A percentile compares a stretch with the other conserved stretches of the same genome.
phyloP scores from a whole-genome alignment of 2,329 filamentous ascomycete species.

The Sporothrix brasiliensis region DNA sequence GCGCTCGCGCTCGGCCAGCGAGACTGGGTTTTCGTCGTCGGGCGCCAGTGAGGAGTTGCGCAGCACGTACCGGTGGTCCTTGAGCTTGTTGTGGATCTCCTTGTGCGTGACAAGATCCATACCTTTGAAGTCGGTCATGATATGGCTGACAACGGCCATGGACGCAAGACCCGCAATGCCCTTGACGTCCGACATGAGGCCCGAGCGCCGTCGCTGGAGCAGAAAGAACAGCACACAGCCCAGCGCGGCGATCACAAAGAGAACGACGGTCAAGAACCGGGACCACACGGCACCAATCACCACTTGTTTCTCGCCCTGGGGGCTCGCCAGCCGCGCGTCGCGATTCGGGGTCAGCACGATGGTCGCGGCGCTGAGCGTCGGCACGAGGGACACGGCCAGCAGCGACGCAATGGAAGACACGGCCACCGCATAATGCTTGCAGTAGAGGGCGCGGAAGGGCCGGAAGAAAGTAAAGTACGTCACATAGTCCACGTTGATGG shows the following conservation, averaged over 20 bases:
- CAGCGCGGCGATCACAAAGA: constrained; percentile 61
- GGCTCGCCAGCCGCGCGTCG: constrained; percentile 48
- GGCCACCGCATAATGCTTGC: constrained; percentile 69
- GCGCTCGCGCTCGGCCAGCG: constrained; percentile 48
- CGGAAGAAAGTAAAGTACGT: constrained; percentile 68
- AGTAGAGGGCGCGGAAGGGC: constrained; percentile 63
- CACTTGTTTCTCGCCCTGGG: constrained; percentile 55
- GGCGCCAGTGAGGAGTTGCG: constrained; percentile 72
- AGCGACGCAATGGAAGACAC: constrained; percentile 66
- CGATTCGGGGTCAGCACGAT: constrained; percentile 61
- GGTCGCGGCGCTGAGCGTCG: constrained; percentile 67
- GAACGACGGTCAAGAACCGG: constrained; percentile 59
- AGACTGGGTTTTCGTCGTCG: constrained; percentile 54
- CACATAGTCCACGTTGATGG: constrained; percentile 74
- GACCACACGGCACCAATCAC: constrained; percentile 62
- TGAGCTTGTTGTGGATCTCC: constrained; percentile 69
- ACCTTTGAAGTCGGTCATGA: constrained; percentile 72
- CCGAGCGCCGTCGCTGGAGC: constrained; percentile 64
- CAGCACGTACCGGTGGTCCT: constrained; percentile 66
- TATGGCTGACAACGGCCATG: constrained; percentile 74
- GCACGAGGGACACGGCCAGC: constrained; percentile 68
- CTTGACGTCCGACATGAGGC: constrained; percentile 67
- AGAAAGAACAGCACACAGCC: constrained; percentile 63
- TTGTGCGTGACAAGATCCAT: constrained; percentile 68
- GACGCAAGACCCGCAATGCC: constrained; percentile 74